Evolutionary conservation across 225 moss, liverwort and hornwort genomes (phyloP).

Genomic region (Ulota crispa): DNA sequence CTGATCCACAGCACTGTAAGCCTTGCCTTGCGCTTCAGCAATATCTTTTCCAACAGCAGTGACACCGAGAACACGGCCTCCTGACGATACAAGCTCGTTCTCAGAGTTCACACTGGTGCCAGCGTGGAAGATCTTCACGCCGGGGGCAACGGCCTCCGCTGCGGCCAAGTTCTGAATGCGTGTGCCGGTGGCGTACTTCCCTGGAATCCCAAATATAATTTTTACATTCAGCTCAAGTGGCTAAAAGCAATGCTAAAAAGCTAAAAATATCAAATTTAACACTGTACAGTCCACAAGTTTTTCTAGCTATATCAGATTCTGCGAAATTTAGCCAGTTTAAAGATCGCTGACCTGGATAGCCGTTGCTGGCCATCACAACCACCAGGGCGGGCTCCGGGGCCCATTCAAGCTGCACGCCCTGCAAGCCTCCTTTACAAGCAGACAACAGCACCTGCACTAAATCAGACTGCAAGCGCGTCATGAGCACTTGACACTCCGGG

Average conservation of each 20-base stretch:
- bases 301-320: too few relatives aligned
- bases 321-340: too few relatives aligned
- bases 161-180: slow-evolving; percentile 63
- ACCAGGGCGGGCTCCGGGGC: slow-evolving; percentile 72
- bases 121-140: slow-evolving; percentile 80
- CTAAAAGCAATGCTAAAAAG: too few relatives aligned
- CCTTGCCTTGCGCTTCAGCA: slow-evolving; percentile 63
- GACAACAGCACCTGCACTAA: slow-evolving; percentile 71
- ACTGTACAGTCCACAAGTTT: too few relatives aligned
- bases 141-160: slow-evolving; percentile 48
- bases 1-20: slow-evolving; percentile 66
- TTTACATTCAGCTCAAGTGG: too few relatives aligned
- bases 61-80: slow-evolving; percentile 81
- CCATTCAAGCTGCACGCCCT: slow-evolving; percentile 68
- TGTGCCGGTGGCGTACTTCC: slow-evolving; percentile 53
- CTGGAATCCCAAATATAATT: too few relatives aligned
- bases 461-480: slow-evolving; percentile 79
- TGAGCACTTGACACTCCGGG: slow-evolving; percentile 91
- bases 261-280: too few relatives aligned
- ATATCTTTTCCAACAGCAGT: slow-evolving; percentile 70
- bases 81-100: slow-evolving; percentile 65
- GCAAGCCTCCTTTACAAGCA: slow-evolving; percentile 70
- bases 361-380: slow-evolving; percentile 85
- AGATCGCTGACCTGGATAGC: slow-evolving; percentile 60
- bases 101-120: slow-evolving; percentile 63